Base-by-base conservation (phyloP, 2,329 filamentous ascomycete genomes). In the Stemphylium lycopersici region DNA sequence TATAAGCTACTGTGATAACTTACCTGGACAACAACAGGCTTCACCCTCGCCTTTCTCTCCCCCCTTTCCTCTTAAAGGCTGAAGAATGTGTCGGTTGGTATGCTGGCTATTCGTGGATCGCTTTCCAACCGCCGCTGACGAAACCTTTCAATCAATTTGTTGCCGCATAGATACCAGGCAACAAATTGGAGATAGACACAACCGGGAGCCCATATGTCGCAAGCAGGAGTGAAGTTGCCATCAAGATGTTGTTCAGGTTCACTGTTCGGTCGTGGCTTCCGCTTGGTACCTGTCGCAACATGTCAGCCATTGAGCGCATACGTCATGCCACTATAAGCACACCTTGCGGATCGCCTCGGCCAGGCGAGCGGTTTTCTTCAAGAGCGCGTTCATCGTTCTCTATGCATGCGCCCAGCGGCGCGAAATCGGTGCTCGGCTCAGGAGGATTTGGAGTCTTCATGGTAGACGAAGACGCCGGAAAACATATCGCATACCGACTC, bases 121-220 rank as follows among this genome's bases (percentile, higher is more conserved):
- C 18, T 15, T 6, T 20, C 47, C 22, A 49, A 29, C 16, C 47
- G 47, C 20, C 18, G 31, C 2, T 15, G 10, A 12, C 47, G 38
- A 15, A 49, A 49, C 2, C 38, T 8, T 36, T 49, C 13, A 15
- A 49, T 31, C 12, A 34, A 33, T 42, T 13, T 42, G 15, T 29
- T 18, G 11, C 55, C 58, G n/a, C 58, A 52, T 26, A 49, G 31
- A 31, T 38, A 61, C 71, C 71, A 74, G 5, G 61, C 67, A 1
- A 64, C 31, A 18, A 70, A 68, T 16, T 71, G 64, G 1, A 74
- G 58, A 37, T 60, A 73, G 1, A 73, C 41, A 16, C 70, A 73
- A 1, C 70, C 71, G 0, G 73, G 53, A 4, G 66, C 62, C 70
- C 71, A 74, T 6, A 73, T 52, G 37, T 79, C 77, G 18, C 73